Evolutionary conservation across 2,329 filamentous ascomycete species (phyloP), one percentile per base, ranked within the genome.

Genomic region (Elsinoe ampelina): DNA sequence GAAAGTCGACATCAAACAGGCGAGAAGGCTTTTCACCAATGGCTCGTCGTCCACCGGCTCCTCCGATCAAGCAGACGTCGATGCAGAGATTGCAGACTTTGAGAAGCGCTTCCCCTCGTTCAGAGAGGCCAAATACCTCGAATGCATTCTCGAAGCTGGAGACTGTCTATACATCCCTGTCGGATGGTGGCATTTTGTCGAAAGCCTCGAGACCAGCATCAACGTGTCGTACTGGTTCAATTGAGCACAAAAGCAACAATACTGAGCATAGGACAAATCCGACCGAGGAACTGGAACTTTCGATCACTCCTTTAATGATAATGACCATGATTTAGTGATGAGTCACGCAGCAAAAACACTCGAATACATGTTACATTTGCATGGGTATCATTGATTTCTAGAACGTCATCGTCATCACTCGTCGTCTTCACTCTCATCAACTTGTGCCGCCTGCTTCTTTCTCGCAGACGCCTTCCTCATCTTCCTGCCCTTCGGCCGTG

Each of bases 161-260:
- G 90, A 98, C 55, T 86, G 84, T 61, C 68, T 98, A 55, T 93
- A 95, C 68, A 88, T 98, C 55, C 93, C 93, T 0, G 79, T 89
- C 4, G 93, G 92, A 0, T 98, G 93, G 92, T 98, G 93, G 93
- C 93, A 98, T 75, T 97, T 96, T 70, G 88, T 97, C 2, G 79
- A 87, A 59, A 89, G 89, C 51, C 68, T 97, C 65, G 89, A 83
- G 57, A 82, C 88, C 17, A 95, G 92, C 67, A 91, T 95, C 66
- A 96, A 91, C 63, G 90, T 97, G 11, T 96, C 90, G 67, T 97
- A 96, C 67, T 98, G 93, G 93, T 98, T 89, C 87, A 86, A 87
- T 61, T 80, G 65, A 70, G 7, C 19, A 22, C 19, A 22, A 45
- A 26, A 26, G n/a, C 10, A 11, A 45, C 48, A 20, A 39, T 30